Conservation (phyloP, 345 rosid genomes). For the Rubroshorea leprosula region DNA sequence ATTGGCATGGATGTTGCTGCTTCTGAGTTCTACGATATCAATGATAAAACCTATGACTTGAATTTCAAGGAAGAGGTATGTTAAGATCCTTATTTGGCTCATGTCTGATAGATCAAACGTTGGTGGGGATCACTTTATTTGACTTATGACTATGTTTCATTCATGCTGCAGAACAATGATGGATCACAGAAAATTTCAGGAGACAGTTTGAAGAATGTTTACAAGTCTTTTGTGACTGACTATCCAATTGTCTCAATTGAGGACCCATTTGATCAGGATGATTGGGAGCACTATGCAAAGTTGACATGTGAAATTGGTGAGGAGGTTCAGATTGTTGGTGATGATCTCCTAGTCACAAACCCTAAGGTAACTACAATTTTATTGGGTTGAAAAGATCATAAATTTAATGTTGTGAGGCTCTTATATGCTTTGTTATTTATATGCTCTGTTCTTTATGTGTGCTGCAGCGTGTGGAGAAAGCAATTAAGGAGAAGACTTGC, state of each 20-base stretch:
- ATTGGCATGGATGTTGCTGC: constrained; percentile 79
- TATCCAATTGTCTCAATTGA: constrained; percentile 66
- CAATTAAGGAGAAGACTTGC: constrained; percentile 40
- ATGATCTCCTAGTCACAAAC: constrained; percentile 66
- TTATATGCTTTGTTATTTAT: background rate
- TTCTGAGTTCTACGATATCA: constrained; percentile 51
- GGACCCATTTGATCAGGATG: constrained; percentile 74
- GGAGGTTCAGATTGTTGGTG: constrained; percentile 63
- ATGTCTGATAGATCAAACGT: no score
- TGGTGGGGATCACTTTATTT: no score
- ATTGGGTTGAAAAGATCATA: background rate
- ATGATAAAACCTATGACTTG: constrained; percentile 51
- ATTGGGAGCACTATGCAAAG: constrained; percentile 58
- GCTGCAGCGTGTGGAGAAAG: constrained; percentile 52
- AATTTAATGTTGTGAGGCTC: background rate
- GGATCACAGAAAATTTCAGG: constrained; percentile 60
- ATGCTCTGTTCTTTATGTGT: background rate
- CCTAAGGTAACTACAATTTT: constrained; percentile 37
- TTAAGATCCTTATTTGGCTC: background rate
- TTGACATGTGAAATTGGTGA: constrained; percentile 51
- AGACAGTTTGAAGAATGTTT: constrained; percentile 52
- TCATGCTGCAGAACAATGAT: constrained; percentile 44
- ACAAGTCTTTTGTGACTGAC: constrained; percentile 46
- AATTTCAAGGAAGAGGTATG: constrained; percentile 60
- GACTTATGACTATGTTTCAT: no score